phyloP scores from a whole-genome alignment of 2,329 filamentous ascomycete species.

The Penicillium sp. region DNA sequence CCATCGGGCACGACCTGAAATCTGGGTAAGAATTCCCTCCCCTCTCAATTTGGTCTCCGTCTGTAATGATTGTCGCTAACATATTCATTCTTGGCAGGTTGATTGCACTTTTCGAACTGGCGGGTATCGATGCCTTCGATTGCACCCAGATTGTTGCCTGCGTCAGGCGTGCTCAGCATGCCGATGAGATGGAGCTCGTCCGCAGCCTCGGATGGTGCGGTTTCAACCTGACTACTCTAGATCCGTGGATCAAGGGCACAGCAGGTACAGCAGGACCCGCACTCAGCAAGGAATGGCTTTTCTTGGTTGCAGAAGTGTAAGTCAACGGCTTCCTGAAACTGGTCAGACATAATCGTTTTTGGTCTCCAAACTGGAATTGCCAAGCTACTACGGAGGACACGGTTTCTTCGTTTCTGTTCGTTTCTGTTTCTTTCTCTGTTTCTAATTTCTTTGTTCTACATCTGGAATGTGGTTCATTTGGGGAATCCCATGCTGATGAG shows the following conservation, averaged over 20 bases:
- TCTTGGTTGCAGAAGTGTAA: constrained; percentile 86
- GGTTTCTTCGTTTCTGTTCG: neutral
- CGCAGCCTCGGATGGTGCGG: constrained; percentile 92
- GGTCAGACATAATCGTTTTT: neutral
- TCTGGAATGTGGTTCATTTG: neutral
- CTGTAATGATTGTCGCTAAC: neutral
- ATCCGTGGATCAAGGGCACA: constrained; percentile 63
- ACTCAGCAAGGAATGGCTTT: constrained; percentile 78
- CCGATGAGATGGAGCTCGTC: constrained; percentile 64
- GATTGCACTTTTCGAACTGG: constrained; percentile 87
- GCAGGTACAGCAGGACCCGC: constrained; percentile 57
- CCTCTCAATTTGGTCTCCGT: constrained; percentile 1
- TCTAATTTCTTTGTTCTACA: neutral
- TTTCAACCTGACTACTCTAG: constrained; percentile 79
- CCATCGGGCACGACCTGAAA: constrained; percentile 77
- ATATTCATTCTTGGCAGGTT: constrained; percentile 55
- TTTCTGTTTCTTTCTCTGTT: neutral
- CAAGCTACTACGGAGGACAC: neutral
- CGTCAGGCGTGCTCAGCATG: constrained; percentile 70
- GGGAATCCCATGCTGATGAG: neutral
- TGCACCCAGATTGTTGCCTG: constrained; percentile 80
- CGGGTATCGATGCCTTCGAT: constrained; percentile 68
- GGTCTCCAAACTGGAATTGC: neutral
- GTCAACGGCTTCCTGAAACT: neutral
- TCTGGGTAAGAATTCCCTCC: constrained; percentile 67